phyloP scores from a whole-genome alignment of 331 rosid species.

The Ulmus americana region DNA sequence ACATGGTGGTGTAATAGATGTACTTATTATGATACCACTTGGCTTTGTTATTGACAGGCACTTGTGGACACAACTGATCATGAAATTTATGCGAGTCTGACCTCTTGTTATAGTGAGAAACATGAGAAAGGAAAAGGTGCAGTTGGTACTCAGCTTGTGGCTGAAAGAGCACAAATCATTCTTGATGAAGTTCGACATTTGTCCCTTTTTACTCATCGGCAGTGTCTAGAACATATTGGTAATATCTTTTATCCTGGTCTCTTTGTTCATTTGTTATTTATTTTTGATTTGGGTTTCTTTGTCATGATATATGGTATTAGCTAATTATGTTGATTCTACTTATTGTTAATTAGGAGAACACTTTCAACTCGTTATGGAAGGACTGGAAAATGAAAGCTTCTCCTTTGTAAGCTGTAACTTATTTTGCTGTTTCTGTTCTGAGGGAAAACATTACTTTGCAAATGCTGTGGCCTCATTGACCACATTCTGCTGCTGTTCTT shows the following conservation, averaged over 20 bases:
- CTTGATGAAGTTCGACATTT: slow-evolving; percentile 71
- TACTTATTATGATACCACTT: no score
- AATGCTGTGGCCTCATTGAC: not conserved
- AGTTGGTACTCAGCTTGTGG: slow-evolving; percentile 80
- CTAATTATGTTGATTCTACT: slow-evolving; percentile 23
- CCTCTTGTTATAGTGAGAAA: slow-evolving; percentile 55
- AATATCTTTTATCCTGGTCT: slow-evolving; percentile 17
- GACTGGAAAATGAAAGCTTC: slow-evolving; percentile 43
- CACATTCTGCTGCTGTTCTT: not conserved
- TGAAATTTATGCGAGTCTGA: slow-evolving; percentile 67
- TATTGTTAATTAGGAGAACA: slow-evolving; percentile 52
- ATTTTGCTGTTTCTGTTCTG: slow-evolving; percentile 1
- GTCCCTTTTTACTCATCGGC: slow-evolving; percentile 49
- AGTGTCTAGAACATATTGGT: slow-evolving; percentile 84
- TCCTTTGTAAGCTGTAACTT: slow-evolving; percentile 44
- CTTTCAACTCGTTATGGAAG: slow-evolving; percentile 61
- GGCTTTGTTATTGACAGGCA: slow-evolving; percentile 47
- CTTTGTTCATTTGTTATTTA: not conserved
- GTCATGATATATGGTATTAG: slow-evolving; percentile 9
- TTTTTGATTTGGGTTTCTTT: not conserved
- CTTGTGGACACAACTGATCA: slow-evolving; percentile 65
- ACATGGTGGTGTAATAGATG: no score
- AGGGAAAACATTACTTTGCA: slow-evolving; percentile 5
- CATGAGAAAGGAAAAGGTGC: slow-evolving; percentile 65
- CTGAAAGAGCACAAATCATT: slow-evolving; percentile 81